Evolutionary conservation across 108 stramenopile species (phyloP).

Genomic region (Discostella pseudostelligera): DNA sequence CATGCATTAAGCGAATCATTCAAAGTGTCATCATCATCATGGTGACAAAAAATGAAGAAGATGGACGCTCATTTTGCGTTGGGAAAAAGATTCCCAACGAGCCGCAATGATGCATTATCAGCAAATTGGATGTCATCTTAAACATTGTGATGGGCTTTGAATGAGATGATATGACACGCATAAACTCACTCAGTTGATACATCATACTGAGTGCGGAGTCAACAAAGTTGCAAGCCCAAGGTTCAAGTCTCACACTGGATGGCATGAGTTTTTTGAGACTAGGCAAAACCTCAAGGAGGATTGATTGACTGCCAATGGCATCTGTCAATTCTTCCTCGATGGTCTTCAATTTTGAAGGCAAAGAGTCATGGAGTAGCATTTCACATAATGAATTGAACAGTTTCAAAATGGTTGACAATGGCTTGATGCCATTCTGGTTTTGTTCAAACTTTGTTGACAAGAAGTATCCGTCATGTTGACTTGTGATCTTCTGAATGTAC

Average conservation of each 20-base stretch:
- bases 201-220: conserved; percentile 14
- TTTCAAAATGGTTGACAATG: conserved; percentile 14
- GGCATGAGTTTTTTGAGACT: conserved; percentile 21
- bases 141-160: conserved; percentile 9
- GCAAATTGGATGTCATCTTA: conserved; percentile 25
- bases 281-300: conserved; percentile 19
- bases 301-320: conserved; percentile 15
- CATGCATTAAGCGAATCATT: not conserved
- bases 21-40: conserved; percentile 19
- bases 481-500: conserved; percentile 1
- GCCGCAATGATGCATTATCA: conserved; percentile 12
- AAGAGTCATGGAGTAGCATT: not conserved
- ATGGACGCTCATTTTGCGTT: conserved; percentile 11
- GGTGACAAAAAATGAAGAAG: conserved; percentile 28
- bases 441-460: conserved; percentile 35
- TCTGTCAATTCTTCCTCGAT: conserved; percentile 4
- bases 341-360: not conserved
- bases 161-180: conserved; percentile 6
- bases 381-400: conserved; percentile 24
- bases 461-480: conserved; percentile 5
- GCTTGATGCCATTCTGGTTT: conserved; percentile 1
- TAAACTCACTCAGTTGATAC: conserved; percentile 11
- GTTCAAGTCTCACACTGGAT: not conserved
- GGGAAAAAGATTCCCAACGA: conserved; percentile 14
- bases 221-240: not conserved